These are phyloP conservation scores for Tuber aestivum DNA, from an alignment of 495 filamentous ascomycete genomes.

Conservation along the genomic window DNA sequence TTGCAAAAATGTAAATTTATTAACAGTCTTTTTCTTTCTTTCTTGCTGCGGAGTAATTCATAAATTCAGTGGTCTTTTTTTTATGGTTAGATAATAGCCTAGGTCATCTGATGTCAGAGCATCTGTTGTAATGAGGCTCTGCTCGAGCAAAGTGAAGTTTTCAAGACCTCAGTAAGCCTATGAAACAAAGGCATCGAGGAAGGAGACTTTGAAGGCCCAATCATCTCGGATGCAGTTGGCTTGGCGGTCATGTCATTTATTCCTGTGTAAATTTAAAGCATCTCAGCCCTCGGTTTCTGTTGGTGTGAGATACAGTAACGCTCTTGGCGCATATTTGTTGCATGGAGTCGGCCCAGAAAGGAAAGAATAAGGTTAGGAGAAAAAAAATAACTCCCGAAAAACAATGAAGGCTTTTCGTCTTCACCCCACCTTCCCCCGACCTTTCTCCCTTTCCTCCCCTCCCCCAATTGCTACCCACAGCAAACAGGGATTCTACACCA, in stretches of 20 bases:
- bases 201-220: neutral
- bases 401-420: neutral
- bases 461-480: neutral
- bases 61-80: conserved; percentile 4
- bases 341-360: neutral
- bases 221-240: neutral
- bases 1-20: conserved; percentile 7
- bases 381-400: neutral
- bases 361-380: neutral
- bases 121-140: neutral
- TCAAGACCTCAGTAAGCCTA: neutral
- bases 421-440: neutral
- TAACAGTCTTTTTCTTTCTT: neutral
- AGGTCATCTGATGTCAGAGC: neutral
- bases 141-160: neutral
- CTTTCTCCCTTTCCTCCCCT: neutral
- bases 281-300: neutral
- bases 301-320: conserved; percentile 3
- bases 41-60: neutral
- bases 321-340: neutral
- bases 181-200: neutral
- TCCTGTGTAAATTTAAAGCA: neutral
- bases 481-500: neutral
- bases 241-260: neutral
- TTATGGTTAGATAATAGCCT: neutral